Base-by-base conservation (phyloP, 2,329 filamentous ascomycete genomes). In the Aspergillus bombycis region DNA sequence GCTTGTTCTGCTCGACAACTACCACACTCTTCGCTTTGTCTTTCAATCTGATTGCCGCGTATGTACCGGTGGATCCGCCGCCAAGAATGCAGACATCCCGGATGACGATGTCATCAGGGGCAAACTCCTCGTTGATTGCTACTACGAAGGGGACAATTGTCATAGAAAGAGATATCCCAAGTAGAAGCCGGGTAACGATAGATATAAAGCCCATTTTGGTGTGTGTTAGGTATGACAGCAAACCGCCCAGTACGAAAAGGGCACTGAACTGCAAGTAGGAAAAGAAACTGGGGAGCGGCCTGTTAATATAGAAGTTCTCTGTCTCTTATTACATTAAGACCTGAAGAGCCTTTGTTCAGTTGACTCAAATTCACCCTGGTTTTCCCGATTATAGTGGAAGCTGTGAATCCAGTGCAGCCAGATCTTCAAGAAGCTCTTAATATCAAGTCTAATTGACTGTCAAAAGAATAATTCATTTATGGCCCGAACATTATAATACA, bases 41-140 rank as follows among this genome's bases (percentile, higher is more conserved):
- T 9, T 66, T 65, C 1, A 80, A 65, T 7, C 67, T 65, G 48
- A 79, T 69, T 23, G 74, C 75, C 1, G 73, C 69, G 62, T 78
- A 76, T 2, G 75, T 75, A 10, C 78, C 77, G 14, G 71, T 67
- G 6, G 75, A 70, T 16, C 78, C 77, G 19, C 76, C 77, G 1
- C 78, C 78, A 30, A 79, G 69, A 14, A 80, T 67, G 48, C 64
- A 67, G 28, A 79, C 70, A 65, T 79, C 76, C n/a, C 69, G 69
- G 36, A 64, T 60, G 28, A 73, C 59, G 14, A 68, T 65, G 12
- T 70, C 58, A 8, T 59, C 60, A 28, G 38, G 6, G 1, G 54
- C 43, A 28, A 58, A 58, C 4, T 14, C 21, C 4, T 52, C 28
- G 6, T 52, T n/a, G 3, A 30, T 19, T 10, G 23, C 23, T 50